Evolutionary conservation across 1,284 basidiomycete species (phyloP), one percentile per base, ranked within the genome.

Genomic region (Cerioporus squamosus): DNA sequence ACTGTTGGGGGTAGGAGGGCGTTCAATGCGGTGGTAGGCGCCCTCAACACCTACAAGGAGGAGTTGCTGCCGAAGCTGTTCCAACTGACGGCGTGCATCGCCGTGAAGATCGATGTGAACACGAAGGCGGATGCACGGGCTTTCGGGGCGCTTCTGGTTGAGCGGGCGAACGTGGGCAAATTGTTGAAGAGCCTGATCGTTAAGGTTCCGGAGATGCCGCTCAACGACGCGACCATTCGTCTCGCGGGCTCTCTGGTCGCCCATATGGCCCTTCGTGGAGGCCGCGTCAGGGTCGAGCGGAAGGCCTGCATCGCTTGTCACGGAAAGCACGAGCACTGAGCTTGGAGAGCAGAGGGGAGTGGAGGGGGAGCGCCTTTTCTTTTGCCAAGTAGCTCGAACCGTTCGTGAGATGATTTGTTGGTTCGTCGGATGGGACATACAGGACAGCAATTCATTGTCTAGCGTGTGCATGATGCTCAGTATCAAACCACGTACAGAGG

Each of bases 211-310:
- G 49, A 46, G 18, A n/a, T 12, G 22, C 22, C n/a, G 20, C 36
- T 47, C 18, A 57, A 51, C 44, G n/a, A 15, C 10, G 49, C 42
- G 15, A 57, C 49, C 9, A 20, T 57, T n/a, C 36, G 40, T 38
- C 50, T 57, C 26, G 55, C 55, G 5, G 44, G 55, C 20, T 44
- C 55, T 23, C 22, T 57, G 14, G 44, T 57, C 6, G 55, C 55
- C 12, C 51, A 57, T 22, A 46, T 51, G 48, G 44, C 44, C 17
- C 43, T 57, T 8, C 43, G 55, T n/a, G 55, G 55, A 1, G 43
- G 18, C 15, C 29, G 29, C 12, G 43, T 29, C 24, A 33, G 38
- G 18, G 49, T 57, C 14, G 43, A 31, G 2, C 44, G 38, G 24
- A 17, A 51, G 48, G 39, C 40, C 17, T 57, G 55, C 22, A n/a